Conservation (phyloP, 1,139 yeast genomes). For the Scheffersomyces illinoinensis region DNA sequence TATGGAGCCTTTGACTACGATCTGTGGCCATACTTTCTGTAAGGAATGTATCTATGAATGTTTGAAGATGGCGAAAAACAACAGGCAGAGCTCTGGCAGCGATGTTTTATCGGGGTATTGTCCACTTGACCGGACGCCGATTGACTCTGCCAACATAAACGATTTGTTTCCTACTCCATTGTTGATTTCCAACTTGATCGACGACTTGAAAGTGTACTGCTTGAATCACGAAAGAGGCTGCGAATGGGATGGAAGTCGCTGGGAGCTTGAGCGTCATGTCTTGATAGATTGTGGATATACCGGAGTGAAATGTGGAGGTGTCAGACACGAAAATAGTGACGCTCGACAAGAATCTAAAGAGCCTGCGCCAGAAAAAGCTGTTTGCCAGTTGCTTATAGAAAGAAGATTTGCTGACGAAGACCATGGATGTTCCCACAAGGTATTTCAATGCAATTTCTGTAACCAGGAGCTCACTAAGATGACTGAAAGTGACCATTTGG, state of each 20-base stretch:
- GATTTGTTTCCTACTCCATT: conserved; percentile 65
- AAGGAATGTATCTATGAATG: conserved; percentile 52
- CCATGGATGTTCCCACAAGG: conserved; percentile 34
- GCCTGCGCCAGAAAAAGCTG: conserved; percentile 3
- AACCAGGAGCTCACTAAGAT: conserved; percentile 29
- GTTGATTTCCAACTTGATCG: conserved; percentile 58
- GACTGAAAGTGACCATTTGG: conserved; percentile 34
- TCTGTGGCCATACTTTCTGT: conserved; percentile 64
- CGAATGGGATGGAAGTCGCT: conserved; percentile 56
- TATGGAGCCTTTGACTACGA: conserved; percentile 53
- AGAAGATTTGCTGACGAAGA: conserved; percentile 19
- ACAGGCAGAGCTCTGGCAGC: conserved; percentile 5
- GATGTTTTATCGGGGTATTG: conserved; percentile 42
- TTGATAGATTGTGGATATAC: conserved; percentile 51
- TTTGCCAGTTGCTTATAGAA: conserved; percentile 21
- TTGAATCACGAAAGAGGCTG: conserved; percentile 58
- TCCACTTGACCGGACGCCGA: conserved; percentile 62
- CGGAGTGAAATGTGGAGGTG: conserved; percentile 46
- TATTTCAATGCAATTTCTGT: conserved; percentile 44
- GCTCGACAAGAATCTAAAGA: neutral
- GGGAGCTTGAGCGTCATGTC: conserved; percentile 60
- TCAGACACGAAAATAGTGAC: conserved; percentile 12
- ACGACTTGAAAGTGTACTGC: conserved; percentile 60
- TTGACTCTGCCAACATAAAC: conserved; percentile 35
- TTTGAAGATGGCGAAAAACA: conserved; percentile 28